phyloP scores from a whole-genome alignment of 2,329 filamentous ascomycete species.

The Colletotrichum sp. region DNA sequence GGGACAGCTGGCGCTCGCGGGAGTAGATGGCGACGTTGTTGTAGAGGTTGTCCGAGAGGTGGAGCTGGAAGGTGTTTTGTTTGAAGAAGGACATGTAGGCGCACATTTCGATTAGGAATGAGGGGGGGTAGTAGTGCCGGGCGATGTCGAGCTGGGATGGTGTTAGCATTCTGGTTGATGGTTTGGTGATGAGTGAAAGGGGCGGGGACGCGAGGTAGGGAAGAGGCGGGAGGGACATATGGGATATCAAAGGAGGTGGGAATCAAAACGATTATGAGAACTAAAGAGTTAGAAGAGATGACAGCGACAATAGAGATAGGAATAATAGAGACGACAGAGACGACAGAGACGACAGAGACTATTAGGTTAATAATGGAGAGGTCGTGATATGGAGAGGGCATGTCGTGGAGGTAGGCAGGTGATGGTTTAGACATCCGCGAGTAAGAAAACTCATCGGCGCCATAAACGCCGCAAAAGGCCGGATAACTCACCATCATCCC shows the following conservation, averaged over 20 bases:
- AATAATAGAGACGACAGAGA: not conserved
- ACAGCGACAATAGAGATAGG: fast-evolving
- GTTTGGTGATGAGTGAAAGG: not conserved
- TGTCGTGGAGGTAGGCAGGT: too few relatives aligned
- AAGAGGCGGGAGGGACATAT: too few relatives aligned
- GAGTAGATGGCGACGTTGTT: slow-evolving; percentile 55
- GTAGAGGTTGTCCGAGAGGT: slow-evolving; percentile 62
- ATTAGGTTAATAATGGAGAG: too few relatives aligned
- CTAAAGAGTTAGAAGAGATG: not conserved
- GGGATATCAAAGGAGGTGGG: too few relatives aligned
- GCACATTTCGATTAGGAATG: slow-evolving; percentile 62
- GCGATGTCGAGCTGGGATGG: slow-evolving; percentile 48
- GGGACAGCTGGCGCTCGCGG: slow-evolving; percentile 47
- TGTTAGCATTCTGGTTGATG: not conserved
- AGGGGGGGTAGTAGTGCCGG: slow-evolving; percentile 59
- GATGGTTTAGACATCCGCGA: too few relatives aligned
- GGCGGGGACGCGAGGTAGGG: too few relatives aligned
- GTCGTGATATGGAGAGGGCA: too few relatives aligned
- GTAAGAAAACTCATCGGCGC: too few relatives aligned
- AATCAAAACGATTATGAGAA: too few relatives aligned
- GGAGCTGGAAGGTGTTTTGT: slow-evolving; percentile 63
- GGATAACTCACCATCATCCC: slow-evolving; percentile 41
- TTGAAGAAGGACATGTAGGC: slow-evolving; percentile 67
- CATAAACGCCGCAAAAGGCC: fast-evolving
- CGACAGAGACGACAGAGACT: too few relatives aligned